Conservation (phyloP, 352 stramenopile species). For the Halophytophthora polymorphica region DNA sequence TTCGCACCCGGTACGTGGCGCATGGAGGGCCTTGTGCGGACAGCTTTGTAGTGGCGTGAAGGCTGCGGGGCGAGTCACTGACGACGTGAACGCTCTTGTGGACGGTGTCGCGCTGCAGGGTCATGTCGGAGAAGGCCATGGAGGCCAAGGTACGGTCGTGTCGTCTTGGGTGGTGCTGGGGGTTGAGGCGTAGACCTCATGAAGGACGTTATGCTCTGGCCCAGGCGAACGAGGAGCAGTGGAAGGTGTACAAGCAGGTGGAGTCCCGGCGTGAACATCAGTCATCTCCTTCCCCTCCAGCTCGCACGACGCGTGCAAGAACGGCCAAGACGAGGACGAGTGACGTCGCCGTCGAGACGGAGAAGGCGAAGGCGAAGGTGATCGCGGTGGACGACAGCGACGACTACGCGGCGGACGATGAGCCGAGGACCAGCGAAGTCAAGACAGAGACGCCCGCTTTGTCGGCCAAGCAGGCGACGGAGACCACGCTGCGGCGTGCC, state of each 20-base stretch:
- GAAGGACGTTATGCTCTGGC: not conserved
- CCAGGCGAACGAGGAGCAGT: slow-evolving; percentile 72
- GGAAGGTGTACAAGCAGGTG: slow-evolving; percentile 61
- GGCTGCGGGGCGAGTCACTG: too few relatives aligned
- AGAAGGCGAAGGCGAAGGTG: slow-evolving; percentile 17
- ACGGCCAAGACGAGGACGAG: slow-evolving; percentile 1
- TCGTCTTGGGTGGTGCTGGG: too few relatives aligned
- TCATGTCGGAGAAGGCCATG: slow-evolving; percentile 73
- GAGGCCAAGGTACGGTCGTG: slow-evolving; percentile 55
- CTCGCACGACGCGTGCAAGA: slow-evolving; percentile 2
- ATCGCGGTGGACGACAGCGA: slow-evolving; percentile 12
- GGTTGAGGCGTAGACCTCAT: too few relatives aligned
- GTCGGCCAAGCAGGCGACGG: slow-evolving; percentile 25
- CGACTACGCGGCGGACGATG: slow-evolving; percentile 16
- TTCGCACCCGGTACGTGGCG: slow-evolving; percentile 46
- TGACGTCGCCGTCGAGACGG: slow-evolving; percentile 11
- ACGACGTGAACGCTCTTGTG: slow-evolving; percentile 1
- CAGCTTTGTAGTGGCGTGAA: too few relatives aligned
- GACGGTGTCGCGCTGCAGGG: slow-evolving; percentile 25
- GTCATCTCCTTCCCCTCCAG: slow-evolving; percentile 1
- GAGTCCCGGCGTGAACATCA: not conserved
- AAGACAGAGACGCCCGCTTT: slow-evolving; percentile 21
- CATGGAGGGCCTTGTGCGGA: not conserved
- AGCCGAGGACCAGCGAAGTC: slow-evolving; percentile 13
- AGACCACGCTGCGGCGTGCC: slow-evolving; percentile 37